A percentile compares a stretch with the other conserved stretches of the same genome.
These are phyloP conservation scores for Myxozyma monticola DNA, from an alignment of 805 yeast genomes.

Conservation along the genomic window DNA sequence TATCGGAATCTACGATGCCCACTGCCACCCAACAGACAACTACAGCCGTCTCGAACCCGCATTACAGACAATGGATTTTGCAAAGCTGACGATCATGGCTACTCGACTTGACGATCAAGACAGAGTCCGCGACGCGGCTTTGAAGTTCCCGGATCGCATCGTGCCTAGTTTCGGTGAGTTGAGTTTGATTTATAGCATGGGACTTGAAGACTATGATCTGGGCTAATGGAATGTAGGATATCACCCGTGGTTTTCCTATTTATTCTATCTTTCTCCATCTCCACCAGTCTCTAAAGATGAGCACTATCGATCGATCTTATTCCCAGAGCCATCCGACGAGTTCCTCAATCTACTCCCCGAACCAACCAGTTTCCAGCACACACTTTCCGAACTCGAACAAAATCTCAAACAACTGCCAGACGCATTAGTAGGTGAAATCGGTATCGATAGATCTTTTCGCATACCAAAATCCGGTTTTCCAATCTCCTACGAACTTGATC, in stretches of 20 bases:
- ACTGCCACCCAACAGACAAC: conserved; percentile 44
- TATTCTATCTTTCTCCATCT: conserved; percentile 46
- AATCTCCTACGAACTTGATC: conserved; percentile 56
- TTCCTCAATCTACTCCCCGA: conserved; percentile 56
- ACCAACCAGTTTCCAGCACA: conserved; percentile 51
- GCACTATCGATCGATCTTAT: conserved; percentile 62
- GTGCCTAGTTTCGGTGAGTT: conserved; percentile 40
- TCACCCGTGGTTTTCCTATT: conserved; percentile 91
- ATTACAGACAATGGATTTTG: conserved; percentile 17
- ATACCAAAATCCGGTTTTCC: conserved; percentile 50
- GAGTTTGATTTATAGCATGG: neutral
- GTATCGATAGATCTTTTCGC: conserved; percentile 75
- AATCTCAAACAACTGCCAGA: conserved; percentile 38
- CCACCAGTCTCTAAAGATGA: conserved; percentile 39
- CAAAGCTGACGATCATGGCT: conserved; percentile 40
- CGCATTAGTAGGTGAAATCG: conserved; percentile 84
- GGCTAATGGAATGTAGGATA: conserved; percentile 50
- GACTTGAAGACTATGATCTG: no score
- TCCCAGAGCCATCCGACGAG: conserved; percentile 40
- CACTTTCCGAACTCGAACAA: conserved; percentile 40
- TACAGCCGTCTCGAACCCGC: conserved; percentile 31
- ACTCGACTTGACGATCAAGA: conserved; percentile 41
- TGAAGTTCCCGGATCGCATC: conserved; percentile 34
- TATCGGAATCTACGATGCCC: conserved; percentile 39
- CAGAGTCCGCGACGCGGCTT: conserved; percentile 37